Conservation (phyloP, 768 basidiomycete species). For the Psilocybe cyanescens region DNA sequence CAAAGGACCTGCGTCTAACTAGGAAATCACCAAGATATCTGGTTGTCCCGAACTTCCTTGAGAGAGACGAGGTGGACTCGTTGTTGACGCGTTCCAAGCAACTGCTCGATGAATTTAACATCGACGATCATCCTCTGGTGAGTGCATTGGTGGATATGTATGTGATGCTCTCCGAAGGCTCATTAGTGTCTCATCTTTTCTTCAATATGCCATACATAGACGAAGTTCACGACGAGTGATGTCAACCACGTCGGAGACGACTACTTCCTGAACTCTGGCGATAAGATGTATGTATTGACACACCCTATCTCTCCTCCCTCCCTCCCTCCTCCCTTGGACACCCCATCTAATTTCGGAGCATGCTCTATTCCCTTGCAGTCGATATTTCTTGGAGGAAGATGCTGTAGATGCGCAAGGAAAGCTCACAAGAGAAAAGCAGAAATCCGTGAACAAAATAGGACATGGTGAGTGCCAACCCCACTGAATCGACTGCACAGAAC, state of each 20-base stretch:
- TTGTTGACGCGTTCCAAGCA: slow-evolving; percentile 74
- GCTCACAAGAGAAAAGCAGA: slow-evolving; percentile 70
- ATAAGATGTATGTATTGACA: slow-evolving; percentile 68
- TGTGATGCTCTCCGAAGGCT: no score
- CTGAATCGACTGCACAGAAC: not conserved
- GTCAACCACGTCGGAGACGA: slow-evolving; percentile 85
- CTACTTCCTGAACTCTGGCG: slow-evolving; percentile 90
- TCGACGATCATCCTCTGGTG: slow-evolving; percentile 83
- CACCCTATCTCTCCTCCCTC: not conserved
- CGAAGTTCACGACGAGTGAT: slow-evolving; percentile 86
- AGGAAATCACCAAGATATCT: slow-evolving; percentile 61
- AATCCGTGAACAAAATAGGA: slow-evolving; percentile 94
- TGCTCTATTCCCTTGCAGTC: slow-evolving; percentile 35
- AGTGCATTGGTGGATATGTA: slow-evolving; percentile 16
- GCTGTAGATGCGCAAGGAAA: slow-evolving; percentile 74
- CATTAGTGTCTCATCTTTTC: no score
- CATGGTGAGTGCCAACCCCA: slow-evolving; percentile 57
- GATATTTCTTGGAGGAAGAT: slow-evolving; percentile 92
- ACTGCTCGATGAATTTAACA: slow-evolving; percentile 77
- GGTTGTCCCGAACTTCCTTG: slow-evolving; percentile 74
- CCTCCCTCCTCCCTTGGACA: not conserved
- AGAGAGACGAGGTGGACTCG: slow-evolving; percentile 53
- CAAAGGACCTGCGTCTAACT: not conserved
- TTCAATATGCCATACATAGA: slow-evolving; percentile 46
- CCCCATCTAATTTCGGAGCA: not conserved